Percentiles rank a stretch among this genome's conserved stretches.
phyloP scores from a whole-genome alignment of 2,329 filamentous ascomycete genomes.

The Pseudopyricularia javanii region DNA sequence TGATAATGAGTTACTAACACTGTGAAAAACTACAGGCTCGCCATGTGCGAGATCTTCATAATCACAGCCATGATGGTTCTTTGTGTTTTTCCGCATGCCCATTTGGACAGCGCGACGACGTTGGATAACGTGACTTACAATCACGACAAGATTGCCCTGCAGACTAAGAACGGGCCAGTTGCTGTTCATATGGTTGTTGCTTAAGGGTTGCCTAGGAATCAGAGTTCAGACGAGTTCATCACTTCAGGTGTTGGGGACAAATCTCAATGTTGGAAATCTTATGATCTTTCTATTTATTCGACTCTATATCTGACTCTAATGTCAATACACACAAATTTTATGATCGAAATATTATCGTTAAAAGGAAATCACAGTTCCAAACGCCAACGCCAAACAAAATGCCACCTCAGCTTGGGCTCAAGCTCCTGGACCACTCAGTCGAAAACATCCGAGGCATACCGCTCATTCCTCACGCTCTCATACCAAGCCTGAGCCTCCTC shows the following conservation, averaged over 20 bases:
- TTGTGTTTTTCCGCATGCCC: constrained; percentile 14
- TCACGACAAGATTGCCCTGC: constrained; percentile 1
- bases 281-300: no score
- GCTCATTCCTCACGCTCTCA: constrained; percentile 35
- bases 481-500: constrained; percentile 33
- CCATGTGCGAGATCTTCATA: constrained; percentile 16
- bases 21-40: constrained; percentile 9
- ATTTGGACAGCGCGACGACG: constrained; percentile 13
- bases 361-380: not conserved
- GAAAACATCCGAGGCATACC: constrained; percentile 51
- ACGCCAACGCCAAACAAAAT: not conserved
- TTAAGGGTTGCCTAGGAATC: not conserved
- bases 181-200: constrained; percentile 1
- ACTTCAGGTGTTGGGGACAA: no score
- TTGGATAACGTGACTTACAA: constrained; percentile 15
- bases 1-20: not conserved
- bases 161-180: constrained; percentile 2
- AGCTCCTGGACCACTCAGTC: constrained; percentile 14
- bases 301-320: no score
- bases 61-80: constrained; percentile 13
- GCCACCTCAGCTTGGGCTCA: not conserved
- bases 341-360: not conserved
- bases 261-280: no score
- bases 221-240: no score
- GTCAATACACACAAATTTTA: no score